Evolutionary conservation across 1,284 basidiomycete genomes (phyloP).

Genomic region (Moesziomyces antarcticus): DNA sequence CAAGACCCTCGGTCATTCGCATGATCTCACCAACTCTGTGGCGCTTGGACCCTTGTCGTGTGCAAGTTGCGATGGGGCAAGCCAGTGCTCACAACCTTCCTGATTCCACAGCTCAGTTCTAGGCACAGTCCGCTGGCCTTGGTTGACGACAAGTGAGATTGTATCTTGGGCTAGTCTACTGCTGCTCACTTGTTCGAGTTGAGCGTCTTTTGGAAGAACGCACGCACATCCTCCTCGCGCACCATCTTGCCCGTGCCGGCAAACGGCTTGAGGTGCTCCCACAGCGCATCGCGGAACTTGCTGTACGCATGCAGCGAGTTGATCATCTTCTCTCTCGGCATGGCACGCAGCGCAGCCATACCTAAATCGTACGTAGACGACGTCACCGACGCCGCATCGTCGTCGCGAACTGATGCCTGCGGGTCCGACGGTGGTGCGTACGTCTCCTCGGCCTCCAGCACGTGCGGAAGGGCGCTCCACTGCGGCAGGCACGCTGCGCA

Average conservation of each 20-base stretch:
- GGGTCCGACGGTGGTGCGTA: conserved; percentile 65
- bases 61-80: no score
- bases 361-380: conserved; percentile 68
- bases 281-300: conserved; percentile 66
- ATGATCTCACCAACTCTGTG: no score
- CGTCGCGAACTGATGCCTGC: conserved; percentile 41
- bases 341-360: conserved; percentile 65
- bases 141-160: not conserved
- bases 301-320: conserved; percentile 67
- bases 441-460: conserved; percentile 67
- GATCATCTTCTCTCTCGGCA: conserved; percentile 69
- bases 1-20: no score
- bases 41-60: no score
- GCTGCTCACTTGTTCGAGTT: conserved; percentile 17
- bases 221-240: conserved; percentile 65
- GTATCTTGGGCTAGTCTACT: not conserved
- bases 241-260: conserved; percentile 66
- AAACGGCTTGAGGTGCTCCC: conserved; percentile 67
- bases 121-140: no score
- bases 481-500: conserved; percentile 55
- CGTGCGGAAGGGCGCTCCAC: conserved; percentile 59
- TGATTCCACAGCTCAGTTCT: not conserved
- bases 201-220: conserved; percentile 64
- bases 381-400: conserved; percentile 48
- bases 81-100: not conserved